Conservation (phyloP, 306 rosid species). For the Ceratonia siliqua region DNA sequence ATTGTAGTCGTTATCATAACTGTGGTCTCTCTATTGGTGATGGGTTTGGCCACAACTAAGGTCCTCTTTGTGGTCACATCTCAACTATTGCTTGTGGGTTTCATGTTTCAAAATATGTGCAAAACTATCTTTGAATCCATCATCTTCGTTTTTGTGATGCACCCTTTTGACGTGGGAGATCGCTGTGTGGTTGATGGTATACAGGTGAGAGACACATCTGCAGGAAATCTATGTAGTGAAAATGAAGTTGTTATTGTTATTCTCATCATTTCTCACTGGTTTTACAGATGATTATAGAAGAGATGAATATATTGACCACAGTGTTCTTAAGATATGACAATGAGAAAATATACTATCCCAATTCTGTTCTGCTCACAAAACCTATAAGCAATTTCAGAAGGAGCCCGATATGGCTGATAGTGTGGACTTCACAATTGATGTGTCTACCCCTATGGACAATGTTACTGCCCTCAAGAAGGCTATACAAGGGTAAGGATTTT, state of each 20-base stretch:
- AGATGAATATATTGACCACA: slow-evolving; percentile 30
- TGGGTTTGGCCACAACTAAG: slow-evolving; percentile 30
- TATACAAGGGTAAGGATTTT: slow-evolving; percentile 10
- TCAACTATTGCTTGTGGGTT: slow-evolving; percentile 20
- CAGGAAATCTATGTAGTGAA: not conserved
- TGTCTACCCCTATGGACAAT: slow-evolving; percentile 5
- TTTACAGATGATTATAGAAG: slow-evolving; percentile 27
- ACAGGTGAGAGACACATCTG: too few relatives aligned
- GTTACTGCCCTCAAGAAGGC: slow-evolving; percentile 25
- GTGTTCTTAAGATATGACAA: slow-evolving; percentile 29
- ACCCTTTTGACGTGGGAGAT: slow-evolving; percentile 31
- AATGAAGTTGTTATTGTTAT: too few relatives aligned
- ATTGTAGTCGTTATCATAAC: slow-evolving; percentile 8
- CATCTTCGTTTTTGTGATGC: slow-evolving; percentile 33
- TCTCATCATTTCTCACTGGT: not conserved
- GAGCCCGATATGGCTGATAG: slow-evolving; percentile 27
- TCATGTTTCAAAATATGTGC: slow-evolving; percentile 27
- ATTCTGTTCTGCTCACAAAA: slow-evolving; percentile 22
- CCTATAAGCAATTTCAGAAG: slow-evolving; percentile 33
- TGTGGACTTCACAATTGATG: slow-evolving; percentile 18
- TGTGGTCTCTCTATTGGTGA: slow-evolving; percentile 20
- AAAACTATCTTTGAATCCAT: slow-evolving; percentile 30
- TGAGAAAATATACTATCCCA: slow-evolving; percentile 32
- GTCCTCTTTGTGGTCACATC: slow-evolving; percentile 18
- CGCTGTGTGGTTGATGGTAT: slow-evolving; percentile 23